Percentiles rank a stretch among this genome's conserved stretches.
phyloP scores from a whole-genome alignment of 345 rosid genomes.

The Lepidium aucheri region DNA sequence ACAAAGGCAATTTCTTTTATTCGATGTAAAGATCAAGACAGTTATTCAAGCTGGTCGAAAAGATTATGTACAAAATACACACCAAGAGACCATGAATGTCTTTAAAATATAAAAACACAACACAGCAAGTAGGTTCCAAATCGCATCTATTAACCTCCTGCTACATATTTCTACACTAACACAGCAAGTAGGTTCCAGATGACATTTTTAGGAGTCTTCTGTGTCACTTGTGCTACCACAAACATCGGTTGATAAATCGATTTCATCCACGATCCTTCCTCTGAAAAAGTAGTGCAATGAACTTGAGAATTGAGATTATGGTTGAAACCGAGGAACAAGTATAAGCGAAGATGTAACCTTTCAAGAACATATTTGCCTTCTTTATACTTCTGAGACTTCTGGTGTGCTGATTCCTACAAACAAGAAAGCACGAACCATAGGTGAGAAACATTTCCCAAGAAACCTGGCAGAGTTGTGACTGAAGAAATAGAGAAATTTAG shows the following conservation, averaged over 20 bases:
- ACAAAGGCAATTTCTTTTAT: background rate
- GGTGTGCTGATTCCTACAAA: slow-evolving; percentile 63
- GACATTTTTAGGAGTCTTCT: slow-evolving; percentile 37
- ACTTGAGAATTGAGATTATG: background rate
- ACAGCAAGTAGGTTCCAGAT: slow-evolving; percentile 6
- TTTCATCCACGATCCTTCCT: slow-evolving; percentile 71
- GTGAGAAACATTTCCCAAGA: background rate
- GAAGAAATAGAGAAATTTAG: background rate
- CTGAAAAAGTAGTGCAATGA: slow-evolving; percentile 25
- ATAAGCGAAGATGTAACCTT: slow-evolving; percentile 41
- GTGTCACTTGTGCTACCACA: slow-evolving; percentile 46
- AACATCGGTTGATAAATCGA: slow-evolving; percentile 55
- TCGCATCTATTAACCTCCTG: background rate
- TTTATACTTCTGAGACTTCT: slow-evolving; percentile 66
- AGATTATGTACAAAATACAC: background rate
- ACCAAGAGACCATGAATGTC: background rate
- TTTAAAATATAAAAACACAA: background rate
- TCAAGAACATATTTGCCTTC: slow-evolving; percentile 81
- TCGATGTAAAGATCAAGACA: background rate
- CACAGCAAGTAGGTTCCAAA: background rate
- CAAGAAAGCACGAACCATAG: background rate
- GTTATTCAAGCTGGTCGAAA: background rate
- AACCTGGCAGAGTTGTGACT: background rate
- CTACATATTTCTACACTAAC: slow-evolving; percentile 14
- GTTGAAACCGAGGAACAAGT: background rate